Evolutionary conservation across 352 stramenopile genomes (phyloP), one percentile per base, ranked within the genome.

Genomic region (Phytopythium sindhum): DNA sequence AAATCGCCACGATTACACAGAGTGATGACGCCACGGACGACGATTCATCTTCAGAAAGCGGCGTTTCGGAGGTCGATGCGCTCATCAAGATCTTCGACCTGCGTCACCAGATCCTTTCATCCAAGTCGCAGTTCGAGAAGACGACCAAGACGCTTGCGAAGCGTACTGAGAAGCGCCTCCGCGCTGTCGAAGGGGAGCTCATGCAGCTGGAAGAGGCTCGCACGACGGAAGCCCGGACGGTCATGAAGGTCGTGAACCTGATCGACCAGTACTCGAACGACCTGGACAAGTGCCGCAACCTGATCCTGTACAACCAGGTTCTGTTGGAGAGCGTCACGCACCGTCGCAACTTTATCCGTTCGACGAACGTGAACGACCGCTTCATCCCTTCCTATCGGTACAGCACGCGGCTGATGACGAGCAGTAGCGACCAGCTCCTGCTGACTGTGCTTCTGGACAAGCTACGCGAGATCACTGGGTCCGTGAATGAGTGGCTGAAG

Each of bases 361-460:
- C 80, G 24, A 77, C 61, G 19, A 93, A 87, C 50, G 70, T 93
- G 28, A 75, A 77, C n/a, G 72, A 82, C 26, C 70, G 70, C 7
- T 93, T 93, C 50, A 72, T 90, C 47, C 84, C 84, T 44, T 79
- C 81, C 23, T 93, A 93, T 31, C 81, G 80, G 17, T 70, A 81
- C 28, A 77, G 73, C 56, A 86, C 80, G 21, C 84, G 86, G 60
- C 77, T 88, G 44, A 89, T 93, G 78, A 77, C 77, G 29, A 74
- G 63, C 2, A 91, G 81, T 60, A 87, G 79, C 63, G 81, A 93
- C 62, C 81, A 91, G 55, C 66, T 93, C 4, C 66, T 93, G 31
- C 59, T 86, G n/a, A 93, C 84, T 0, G 79, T 93, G 24, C 64
- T 93, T 59, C 59, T 89, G 17, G 80, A 93, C 60, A 90, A 91